Evolutionary conservation across 345 rosid genomes (phyloP).

Genomic region (Euclidium syriacum): DNA sequence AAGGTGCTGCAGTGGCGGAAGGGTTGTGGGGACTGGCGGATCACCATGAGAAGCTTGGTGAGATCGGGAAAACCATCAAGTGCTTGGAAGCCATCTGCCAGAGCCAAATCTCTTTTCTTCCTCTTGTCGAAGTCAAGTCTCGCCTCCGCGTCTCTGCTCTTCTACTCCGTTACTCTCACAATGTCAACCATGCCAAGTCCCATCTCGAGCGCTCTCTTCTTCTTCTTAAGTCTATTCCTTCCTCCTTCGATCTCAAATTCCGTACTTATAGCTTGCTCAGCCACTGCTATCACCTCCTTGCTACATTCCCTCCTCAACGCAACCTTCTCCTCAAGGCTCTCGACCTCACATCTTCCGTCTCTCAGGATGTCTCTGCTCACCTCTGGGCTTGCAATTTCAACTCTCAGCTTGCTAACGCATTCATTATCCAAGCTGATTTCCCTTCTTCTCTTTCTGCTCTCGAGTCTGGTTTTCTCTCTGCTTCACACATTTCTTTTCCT

Average conservation of each 20-base stretch:
- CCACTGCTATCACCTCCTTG: slow-evolving; percentile 87
- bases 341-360: slow-evolving; percentile 47
- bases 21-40: slow-evolving; percentile 95
- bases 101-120: slow-evolving; percentile 60
- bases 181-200: slow-evolving; percentile 73
- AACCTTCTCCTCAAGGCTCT: slow-evolving; percentile 73
- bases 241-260: slow-evolving; percentile 83
- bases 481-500: slow-evolving; percentile 57
- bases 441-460: slow-evolving; percentile 59
- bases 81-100: slow-evolving; percentile 94
- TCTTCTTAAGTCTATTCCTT: slow-evolving; percentile 61
- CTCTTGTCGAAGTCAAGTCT: slow-evolving; percentile 80
- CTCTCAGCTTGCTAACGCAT: slow-evolving; percentile 90
- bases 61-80: slow-evolving; percentile 68
- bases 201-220: slow-evolving; percentile 75
- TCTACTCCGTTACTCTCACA: slow-evolving; percentile 81
- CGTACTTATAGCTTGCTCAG: slow-evolving; percentile 75
- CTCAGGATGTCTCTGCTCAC: slow-evolving; percentile 40
- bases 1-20: slow-evolving; percentile 80
- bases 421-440: slow-evolving; percentile 76
- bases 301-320: slow-evolving; percentile 77
- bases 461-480: slow-evolving; percentile 57
- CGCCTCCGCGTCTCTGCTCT: slow-evolving; percentile 79
- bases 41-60: slow-evolving; percentile 61
- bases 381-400: slow-evolving; percentile 95